Percentiles rank a stretch among this genome's conserved stretches.
Conservation (phyloP, 352 stramenopile species). For the Phytophthora brassicae region DNA sequence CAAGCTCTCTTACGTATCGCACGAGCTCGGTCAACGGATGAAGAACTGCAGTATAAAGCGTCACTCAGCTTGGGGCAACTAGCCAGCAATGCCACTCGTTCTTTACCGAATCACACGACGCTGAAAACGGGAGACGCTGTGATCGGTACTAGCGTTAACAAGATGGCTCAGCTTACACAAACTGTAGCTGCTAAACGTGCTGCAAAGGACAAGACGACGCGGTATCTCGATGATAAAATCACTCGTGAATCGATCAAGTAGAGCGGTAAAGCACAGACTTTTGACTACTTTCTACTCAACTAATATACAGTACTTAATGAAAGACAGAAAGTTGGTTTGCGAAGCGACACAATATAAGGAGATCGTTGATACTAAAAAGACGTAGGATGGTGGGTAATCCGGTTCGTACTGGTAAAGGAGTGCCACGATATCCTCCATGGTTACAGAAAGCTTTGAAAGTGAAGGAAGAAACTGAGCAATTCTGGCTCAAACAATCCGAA, state of each 20-base stretch:
- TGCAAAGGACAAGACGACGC: constrained; percentile 68
- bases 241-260: constrained; percentile 42
- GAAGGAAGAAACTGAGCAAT: constrained; percentile 39
- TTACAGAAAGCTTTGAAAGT: constrained; percentile 56
- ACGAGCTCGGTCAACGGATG: constrained; percentile 87
- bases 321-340: background rate
- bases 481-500: constrained; percentile 32
- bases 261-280: background rate
- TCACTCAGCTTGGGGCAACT: constrained; percentile 92
- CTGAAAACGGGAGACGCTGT: constrained; percentile 39
- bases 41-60: constrained; percentile 96
- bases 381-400: constrained; percentile 9
- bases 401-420: constrained; percentile 13
- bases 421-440: constrained; percentile 60
- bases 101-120: constrained; percentile 68
- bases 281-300: too few relatives aligned
- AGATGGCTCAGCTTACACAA: constrained; percentile 80
- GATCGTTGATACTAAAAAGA: background rate
- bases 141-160: constrained; percentile 70
- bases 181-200: constrained; percentile 57
- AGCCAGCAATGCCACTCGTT: constrained; percentile 89
- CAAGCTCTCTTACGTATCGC: constrained; percentile 93
- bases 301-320: background rate
- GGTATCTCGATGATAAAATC: constrained; percentile 86
- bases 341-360: constrained; percentile 25